phyloP scores from a whole-genome alignment of 805 yeast species.

The Candida quercuum region DNA sequence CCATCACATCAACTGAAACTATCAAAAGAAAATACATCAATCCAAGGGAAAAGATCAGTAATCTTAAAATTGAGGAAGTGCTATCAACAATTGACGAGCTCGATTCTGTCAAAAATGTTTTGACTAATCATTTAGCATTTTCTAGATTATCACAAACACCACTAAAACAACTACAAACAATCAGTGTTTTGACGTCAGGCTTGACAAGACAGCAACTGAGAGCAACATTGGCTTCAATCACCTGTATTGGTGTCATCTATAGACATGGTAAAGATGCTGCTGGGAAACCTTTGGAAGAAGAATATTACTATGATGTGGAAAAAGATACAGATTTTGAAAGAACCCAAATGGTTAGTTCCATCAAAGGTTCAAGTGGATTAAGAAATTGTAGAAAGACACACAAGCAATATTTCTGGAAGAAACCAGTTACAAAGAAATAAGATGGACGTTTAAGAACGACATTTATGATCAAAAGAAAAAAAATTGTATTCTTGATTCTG shows the following conservation, averaged over 20 bases:
- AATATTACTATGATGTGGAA: slow-evolving; percentile 86
- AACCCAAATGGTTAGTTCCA: slow-evolving; percentile 59
- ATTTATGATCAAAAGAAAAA: not conserved
- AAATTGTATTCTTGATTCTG: no score
- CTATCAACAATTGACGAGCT: slow-evolving; percentile 34
- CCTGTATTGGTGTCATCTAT: slow-evolving; percentile 80
- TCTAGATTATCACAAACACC: slow-evolving; percentile 88
- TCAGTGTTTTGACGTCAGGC: slow-evolving; percentile 48
- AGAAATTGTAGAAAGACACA: slow-evolving; percentile 91
- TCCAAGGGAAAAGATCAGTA: slow-evolving; percentile 23
- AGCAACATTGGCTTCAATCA: slow-evolving; percentile 36
- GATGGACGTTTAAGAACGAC: no score
- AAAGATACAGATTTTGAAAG: slow-evolving; percentile 71
- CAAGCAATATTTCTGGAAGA: slow-evolving; percentile 61
- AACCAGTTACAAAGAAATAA: slow-evolving; percentile 28
- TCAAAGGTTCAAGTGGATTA: slow-evolving; percentile 76
- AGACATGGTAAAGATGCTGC: slow-evolving; percentile 95
- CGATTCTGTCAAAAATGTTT: slow-evolving; percentile 53
- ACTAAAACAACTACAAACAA: slow-evolving; percentile 59
- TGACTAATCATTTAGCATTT: slow-evolving; percentile 84
- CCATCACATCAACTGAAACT: slow-evolving; percentile 3
- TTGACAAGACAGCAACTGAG: slow-evolving; percentile 41
- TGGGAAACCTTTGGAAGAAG: slow-evolving; percentile 90
- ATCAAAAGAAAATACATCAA: slow-evolving; percentile 4
- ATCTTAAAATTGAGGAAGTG: slow-evolving; percentile 24